phyloP scores from a whole-genome alignment of 768 basidiomycete genomes.

The Dentipellis sp. region DNA sequence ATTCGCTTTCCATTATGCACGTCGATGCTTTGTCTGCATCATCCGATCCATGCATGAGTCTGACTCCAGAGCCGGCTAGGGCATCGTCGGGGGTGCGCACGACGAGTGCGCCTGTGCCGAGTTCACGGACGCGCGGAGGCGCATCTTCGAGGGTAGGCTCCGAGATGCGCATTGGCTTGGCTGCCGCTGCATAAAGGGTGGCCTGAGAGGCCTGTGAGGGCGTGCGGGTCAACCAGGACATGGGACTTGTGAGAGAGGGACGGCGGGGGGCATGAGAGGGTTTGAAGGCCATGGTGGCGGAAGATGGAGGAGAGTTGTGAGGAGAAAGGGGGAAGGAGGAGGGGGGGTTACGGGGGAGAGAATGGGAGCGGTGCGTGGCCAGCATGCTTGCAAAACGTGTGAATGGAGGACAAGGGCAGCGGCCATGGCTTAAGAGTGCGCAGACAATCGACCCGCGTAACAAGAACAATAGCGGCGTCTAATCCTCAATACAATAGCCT shows the following conservation, averaged over 20 bases:
- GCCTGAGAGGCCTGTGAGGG: constrained; percentile 23
- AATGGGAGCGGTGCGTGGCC: not conserved
- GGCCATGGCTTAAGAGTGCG: not conserved
- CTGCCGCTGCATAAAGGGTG: constrained; percentile 21
- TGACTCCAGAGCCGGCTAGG: constrained; percentile 28
- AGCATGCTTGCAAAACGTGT: constrained; percentile 7
- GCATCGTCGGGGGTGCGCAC: constrained; percentile 80
- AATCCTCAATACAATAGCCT: not conserved
- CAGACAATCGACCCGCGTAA: not conserved
- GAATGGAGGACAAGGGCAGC: not conserved
- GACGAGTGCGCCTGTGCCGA: constrained; percentile 67
- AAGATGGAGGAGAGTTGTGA: constrained; percentile 3
- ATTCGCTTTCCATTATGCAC: not conserved
- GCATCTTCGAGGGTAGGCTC: constrained; percentile 31
- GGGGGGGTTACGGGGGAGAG: constrained; percentile 1
- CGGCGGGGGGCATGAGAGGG: constrained; percentile 22
- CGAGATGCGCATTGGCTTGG: constrained; percentile 33
- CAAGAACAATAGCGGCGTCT: not conserved
- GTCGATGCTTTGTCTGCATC: not conserved
- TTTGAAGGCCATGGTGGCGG: constrained; percentile 14
- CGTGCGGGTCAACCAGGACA: constrained; percentile 33
- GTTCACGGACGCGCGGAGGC: constrained; percentile 33
- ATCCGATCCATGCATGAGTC: constrained; percentile 4
- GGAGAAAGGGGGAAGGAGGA: constrained; percentile 8
- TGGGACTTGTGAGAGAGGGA: constrained; percentile 29